Conservation (phyloP, 2,329 filamentous ascomycete species). For the Chrysoporthe deuterocubensis region DNA sequence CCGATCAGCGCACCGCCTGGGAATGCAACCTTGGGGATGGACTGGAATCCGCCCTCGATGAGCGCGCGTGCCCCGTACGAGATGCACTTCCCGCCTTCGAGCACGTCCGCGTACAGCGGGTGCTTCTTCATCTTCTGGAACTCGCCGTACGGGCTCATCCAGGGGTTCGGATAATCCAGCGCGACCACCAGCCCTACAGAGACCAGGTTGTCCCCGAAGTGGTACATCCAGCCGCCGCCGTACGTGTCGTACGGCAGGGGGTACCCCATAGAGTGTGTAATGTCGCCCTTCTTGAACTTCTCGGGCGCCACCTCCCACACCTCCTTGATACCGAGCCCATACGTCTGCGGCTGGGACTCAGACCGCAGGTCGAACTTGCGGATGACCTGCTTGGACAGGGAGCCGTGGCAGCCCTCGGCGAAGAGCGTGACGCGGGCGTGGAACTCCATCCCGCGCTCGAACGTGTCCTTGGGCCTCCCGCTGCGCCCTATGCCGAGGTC, state of each 20-base stretch:
- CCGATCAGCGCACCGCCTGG: conserved; percentile 94
- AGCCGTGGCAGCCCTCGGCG: conserved; percentile 94
- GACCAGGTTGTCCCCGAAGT: conserved; percentile 97
- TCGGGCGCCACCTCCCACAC: conserved; percentile 95
- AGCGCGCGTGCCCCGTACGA: conserved; percentile 92
- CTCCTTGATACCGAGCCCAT: conserved; percentile 92
- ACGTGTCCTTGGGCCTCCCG: conserved; percentile 85
- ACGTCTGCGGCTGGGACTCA: conserved; percentile 92
- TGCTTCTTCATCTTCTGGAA: conserved; percentile 99
- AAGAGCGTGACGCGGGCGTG: conserved; percentile 90
- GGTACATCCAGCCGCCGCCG: conserved; percentile 98
- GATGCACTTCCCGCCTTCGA: conserved; percentile 97
- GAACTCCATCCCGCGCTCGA: conserved; percentile 98
- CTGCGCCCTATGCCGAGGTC: conserved; percentile 83
- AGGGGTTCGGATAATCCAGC: conserved; percentile 94
- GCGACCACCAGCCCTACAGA: conserved; percentile 89
- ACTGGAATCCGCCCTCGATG: conserved; percentile 95
- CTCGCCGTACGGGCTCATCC: conserved; percentile 92
- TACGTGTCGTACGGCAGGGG: conserved; percentile 88
- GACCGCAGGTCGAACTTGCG: conserved; percentile 90
- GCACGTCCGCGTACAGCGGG: conserved; percentile 80
- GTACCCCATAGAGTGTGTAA: conserved; percentile 91
- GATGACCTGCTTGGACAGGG: conserved; percentile 90
- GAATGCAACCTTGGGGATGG: conserved; percentile 95
- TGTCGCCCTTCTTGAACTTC: conserved; percentile 85